These are phyloP conservation scores for Aspergillus ochraceoroseus DNA, from an alignment of 2,329 filamentous ascomycete species.

Conservation along the genomic window DNA sequence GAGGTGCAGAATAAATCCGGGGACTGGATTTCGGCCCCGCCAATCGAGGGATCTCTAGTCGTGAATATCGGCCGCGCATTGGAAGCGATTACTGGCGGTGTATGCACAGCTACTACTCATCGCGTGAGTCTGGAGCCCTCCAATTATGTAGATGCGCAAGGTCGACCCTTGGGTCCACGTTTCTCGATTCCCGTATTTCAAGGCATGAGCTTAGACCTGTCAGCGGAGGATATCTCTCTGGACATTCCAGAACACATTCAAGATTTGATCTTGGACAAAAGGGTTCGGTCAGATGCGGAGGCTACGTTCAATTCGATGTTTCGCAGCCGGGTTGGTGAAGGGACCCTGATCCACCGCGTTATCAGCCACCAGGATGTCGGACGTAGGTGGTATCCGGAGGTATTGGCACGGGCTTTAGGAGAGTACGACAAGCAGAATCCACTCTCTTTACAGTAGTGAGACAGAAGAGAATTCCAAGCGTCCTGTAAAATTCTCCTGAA, in stretches of 20 bases:
- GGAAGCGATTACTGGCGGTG: slow-evolving; percentile 34
- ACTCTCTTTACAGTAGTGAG: slow-evolving; percentile 4
- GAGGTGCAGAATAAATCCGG: slow-evolving; percentile 48
- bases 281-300: slow-evolving; percentile 36
- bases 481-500: slow-evolving; percentile 3
- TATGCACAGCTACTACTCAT: slow-evolving; percentile 38
- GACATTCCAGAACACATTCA: slow-evolving; percentile 31
- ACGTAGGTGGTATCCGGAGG: slow-evolving; percentile 35
- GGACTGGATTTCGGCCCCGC: slow-evolving; percentile 45
- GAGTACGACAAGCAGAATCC: slow-evolving; percentile 18
- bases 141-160: slow-evolving; percentile 27
- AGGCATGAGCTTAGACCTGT: slow-evolving; percentile 34
- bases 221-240: slow-evolving; percentile 27
- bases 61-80: slow-evolving; percentile 46
- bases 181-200: slow-evolving; percentile 38
- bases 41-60: slow-evolving; percentile 45
- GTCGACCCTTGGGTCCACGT: slow-evolving; percentile 28
- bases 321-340: slow-evolving; percentile 30
- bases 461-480: not conserved
- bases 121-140: slow-evolving; percentile 29
- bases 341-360: slow-evolving; percentile 34
- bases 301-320: slow-evolving; percentile 36
- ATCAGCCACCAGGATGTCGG: slow-evolving; percentile 39
- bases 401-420: slow-evolving; percentile 29
- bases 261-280: slow-evolving; percentile 29